These are phyloP conservation scores for Byssochlamys sp. DNA, from an alignment of 2,329 filamentous ascomycete species.

Conservation along the genomic window DNA sequence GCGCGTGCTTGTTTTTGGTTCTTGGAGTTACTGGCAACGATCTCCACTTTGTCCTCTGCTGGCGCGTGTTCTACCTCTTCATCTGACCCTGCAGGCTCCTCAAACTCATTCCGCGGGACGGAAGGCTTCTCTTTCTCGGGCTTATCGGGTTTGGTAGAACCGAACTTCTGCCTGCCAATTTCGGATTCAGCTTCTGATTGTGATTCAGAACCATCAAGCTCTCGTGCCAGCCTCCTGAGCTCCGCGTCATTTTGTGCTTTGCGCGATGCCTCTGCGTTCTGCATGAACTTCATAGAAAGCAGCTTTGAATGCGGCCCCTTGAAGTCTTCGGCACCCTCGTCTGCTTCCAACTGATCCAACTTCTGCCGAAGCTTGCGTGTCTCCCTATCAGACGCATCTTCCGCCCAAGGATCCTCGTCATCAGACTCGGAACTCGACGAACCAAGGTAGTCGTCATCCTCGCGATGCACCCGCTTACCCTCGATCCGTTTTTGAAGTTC, in stretches of 20 bases:
- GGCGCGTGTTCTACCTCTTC: constrained; percentile 21
- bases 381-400: constrained; percentile 31
- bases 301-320: constrained; percentile 54
- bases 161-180: constrained; percentile 52
- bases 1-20: constrained; percentile 12
- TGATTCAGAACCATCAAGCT: constrained; percentile 57
- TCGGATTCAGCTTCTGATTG: constrained; percentile 44
- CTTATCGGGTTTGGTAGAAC: constrained; percentile 23
- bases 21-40: constrained; percentile 20
- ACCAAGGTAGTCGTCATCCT: constrained; percentile 45
- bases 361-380: constrained; percentile 30
- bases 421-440: constrained; percentile 55
- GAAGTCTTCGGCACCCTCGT: constrained; percentile 29
- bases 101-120: constrained; percentile 47
- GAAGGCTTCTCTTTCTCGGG: constrained; percentile 19
- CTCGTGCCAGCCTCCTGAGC: constrained; percentile 57
- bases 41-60: constrained; percentile 25
- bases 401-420: constrained; percentile 51
- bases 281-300: constrained; percentile 88
- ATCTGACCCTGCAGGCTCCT: constrained; percentile 49
- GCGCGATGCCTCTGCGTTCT: constrained; percentile 68
- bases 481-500: constrained; percentile 72
- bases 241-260: constrained; percentile 74
- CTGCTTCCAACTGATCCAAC: constrained; percentile 41
- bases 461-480: constrained; percentile 56